phyloP scores from a whole-genome alignment of 768 basidiomycete species.

The Tricholoma furcatifolium region DNA sequence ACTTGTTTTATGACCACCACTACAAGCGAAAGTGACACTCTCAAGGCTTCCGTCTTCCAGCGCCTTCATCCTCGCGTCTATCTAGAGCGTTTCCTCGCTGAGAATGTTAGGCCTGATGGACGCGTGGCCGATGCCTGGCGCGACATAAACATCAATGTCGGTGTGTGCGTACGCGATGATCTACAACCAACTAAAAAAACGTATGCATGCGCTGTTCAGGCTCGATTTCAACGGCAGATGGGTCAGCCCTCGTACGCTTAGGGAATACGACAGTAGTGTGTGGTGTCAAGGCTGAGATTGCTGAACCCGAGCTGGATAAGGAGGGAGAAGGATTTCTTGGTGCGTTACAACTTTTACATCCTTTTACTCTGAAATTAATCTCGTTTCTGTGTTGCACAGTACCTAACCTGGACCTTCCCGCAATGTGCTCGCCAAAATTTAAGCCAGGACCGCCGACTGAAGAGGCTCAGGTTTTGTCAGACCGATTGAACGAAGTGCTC shows the following conservation, averaged over 20 bases:
- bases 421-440: constrained; percentile 90
- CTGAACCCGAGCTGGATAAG: constrained; percentile 80
- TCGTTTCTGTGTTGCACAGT: constrained; percentile 43
- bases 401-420: constrained; percentile 92
- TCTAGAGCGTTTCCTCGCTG: constrained; percentile 79
- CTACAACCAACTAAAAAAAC: constrained; percentile 6
- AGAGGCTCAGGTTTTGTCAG: constrained; percentile 90
- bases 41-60: constrained; percentile 68
- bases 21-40: constrained; percentile 29
- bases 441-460: constrained; percentile 94
- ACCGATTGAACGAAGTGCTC: constrained; percentile 77
- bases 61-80: constrained; percentile 88
- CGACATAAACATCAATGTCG: constrained; percentile 74
- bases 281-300: constrained; percentile 94
- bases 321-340: constrained; percentile 83
- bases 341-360: constrained; percentile 29
- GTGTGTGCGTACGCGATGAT: constrained; percentile 40
- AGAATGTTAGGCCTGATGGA: constrained; percentile 82
- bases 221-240: constrained; percentile 91
- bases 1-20: constrained; percentile 8
- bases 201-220: constrained; percentile 43
- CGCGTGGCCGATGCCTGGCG: constrained; percentile 70
- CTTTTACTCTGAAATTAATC: background rate
- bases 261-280: constrained; percentile 96
- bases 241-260: constrained; percentile 86